Evolutionary conservation across 352 stramenopile species (phyloP).

Genomic region (Globisporangium heterothallicum): DNA sequence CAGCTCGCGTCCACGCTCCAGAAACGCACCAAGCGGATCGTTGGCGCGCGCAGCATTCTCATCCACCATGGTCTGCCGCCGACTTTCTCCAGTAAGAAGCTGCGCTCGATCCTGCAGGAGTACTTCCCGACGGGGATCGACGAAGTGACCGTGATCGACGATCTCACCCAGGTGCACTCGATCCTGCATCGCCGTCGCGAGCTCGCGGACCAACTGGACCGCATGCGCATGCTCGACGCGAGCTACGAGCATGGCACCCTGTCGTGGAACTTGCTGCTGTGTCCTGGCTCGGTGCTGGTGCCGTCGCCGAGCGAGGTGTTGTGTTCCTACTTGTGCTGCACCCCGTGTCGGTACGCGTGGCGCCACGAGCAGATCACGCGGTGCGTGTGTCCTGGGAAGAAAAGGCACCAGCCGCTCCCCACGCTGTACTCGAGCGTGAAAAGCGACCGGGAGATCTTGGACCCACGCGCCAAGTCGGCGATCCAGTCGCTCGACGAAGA

Average conservation of each 20-base stretch:
- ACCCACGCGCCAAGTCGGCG: constrained; percentile 13
- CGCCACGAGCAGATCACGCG: constrained; percentile 29
- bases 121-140: constrained; percentile 41
- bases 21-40: constrained; percentile 53
- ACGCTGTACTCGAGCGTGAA: constrained; percentile 22
- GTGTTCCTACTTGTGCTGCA: constrained; percentile 42
- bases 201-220: constrained; percentile 47
- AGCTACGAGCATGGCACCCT: constrained; percentile 47
- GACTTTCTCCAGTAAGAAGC: constrained; percentile 37
- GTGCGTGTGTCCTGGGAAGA: constrained; percentile 32
- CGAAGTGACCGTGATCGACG: constrained; percentile 59
- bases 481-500: constrained; percentile 49
- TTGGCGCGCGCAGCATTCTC: constrained; percentile 64
- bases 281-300: constrained; percentile 47
- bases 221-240: constrained; percentile 46
- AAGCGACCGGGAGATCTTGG: constrained; percentile 25
- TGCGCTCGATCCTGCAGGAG: constrained; percentile 31
- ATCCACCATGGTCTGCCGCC: constrained; percentile 57
- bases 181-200: constrained; percentile 42
- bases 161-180: constrained; percentile 53
- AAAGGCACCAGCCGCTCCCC: constrained; percentile 8
- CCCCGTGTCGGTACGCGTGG: constrained; percentile 49
- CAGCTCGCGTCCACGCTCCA: constrained; percentile 40
- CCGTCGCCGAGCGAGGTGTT: constrained; percentile 38
- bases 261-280: constrained; percentile 65